phyloP scores from a whole-genome alignment of 169 alveolate species.

The Cryptosporidium bovis region DNA sequence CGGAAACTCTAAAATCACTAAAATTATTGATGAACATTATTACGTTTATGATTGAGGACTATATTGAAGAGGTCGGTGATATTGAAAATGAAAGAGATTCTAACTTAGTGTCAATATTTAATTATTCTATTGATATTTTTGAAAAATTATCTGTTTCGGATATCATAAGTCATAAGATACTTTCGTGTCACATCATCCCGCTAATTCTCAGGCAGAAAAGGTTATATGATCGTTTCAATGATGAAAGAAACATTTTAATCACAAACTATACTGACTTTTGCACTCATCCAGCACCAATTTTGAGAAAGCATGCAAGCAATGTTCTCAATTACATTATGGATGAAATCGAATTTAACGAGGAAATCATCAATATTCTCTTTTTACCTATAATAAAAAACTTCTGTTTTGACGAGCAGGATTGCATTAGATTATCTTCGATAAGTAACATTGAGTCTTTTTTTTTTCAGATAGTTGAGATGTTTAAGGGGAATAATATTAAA shows the following conservation, averaged over 20 bases:
- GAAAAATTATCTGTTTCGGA: slow-evolving; percentile 44
- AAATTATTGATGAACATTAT: slow-evolving; percentile 36
- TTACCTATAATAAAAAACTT: slow-evolving; percentile 49
- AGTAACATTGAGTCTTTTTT: slow-evolving; percentile 33
- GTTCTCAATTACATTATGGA: slow-evolving; percentile 35
- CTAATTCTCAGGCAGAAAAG: slow-evolving; percentile 33
- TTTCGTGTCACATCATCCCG: slow-evolving; percentile 56
- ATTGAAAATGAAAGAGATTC: neutral
- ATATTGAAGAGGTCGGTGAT: neutral
- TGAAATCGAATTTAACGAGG: slow-evolving; percentile 48
- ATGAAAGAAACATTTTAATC: slow-evolving; percentile 38
- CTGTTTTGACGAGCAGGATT: slow-evolving; percentile 68
- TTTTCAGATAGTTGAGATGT: slow-evolving; percentile 7
- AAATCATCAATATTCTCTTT: slow-evolving; percentile 22
- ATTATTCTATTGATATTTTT: slow-evolving; percentile 21
- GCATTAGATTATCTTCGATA: slow-evolving; percentile 42
- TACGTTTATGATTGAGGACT: slow-evolving; percentile 35
- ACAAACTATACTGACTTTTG: slow-evolving; percentile 45
- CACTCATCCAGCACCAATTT: slow-evolving; percentile 49
- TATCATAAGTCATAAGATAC: slow-evolving; percentile 48
- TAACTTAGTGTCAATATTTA: slow-evolving; percentile 2
- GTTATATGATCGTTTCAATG: slow-evolving; percentile 19
- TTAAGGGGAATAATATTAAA: neutral
- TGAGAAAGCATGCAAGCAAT: slow-evolving; percentile 64
- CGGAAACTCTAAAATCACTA: slow-evolving; percentile 58